Base-by-base conservation (phyloP, 2,329 filamentous ascomycete genomes). In the Neospermospora avenae region DNA sequence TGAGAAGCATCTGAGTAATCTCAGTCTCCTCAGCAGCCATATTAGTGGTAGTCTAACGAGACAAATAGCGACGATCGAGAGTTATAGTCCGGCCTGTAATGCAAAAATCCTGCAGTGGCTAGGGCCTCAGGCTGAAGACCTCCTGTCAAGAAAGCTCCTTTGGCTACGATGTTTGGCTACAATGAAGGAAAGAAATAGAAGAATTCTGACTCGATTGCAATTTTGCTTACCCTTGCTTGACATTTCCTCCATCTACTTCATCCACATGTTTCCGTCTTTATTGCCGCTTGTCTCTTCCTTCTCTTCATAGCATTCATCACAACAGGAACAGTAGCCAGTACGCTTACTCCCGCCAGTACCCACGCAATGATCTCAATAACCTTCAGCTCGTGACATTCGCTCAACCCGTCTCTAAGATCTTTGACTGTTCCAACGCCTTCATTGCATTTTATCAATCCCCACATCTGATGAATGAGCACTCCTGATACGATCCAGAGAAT, bases 351-450 rank as follows among this genome's bases (percentile, higher is more conserved):
- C 5, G 60, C 65, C 10, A 67, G 35, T 1, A 61, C 59, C 59
- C 58, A 62, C 3, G 63, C 60, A 55, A 65, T 61, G 16, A 66
- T 64, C 31, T 66, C 64, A 18, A 63, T 66, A 28, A 64, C 63
- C 55, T 65, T 65, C 39, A 65, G 41, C 34, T 65, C 62, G 41
- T 66, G 64, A 35, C 62, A 66, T 44, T 64, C 58, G 13, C 55
- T 64, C 52, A 66, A 39, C n/a, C 64, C 62, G 22, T 60, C 64
- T 52, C 54, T 57, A 35, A 66, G 35, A n/a, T 53, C 24, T 18
- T 59, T 58, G 3, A 64, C 52, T 10, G 58, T 20, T 18, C 61
- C 60, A 4, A 64, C 48, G 7, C 61, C 58, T 45, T 63, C 55
- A 22, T 57, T 58, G 55, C 64, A 66, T 18, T 60, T 56, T 22